Evolutionary conservation across 2,329 filamentous ascomycete species (phyloP).

Genomic region (Diaporthe australafricana): DNA sequence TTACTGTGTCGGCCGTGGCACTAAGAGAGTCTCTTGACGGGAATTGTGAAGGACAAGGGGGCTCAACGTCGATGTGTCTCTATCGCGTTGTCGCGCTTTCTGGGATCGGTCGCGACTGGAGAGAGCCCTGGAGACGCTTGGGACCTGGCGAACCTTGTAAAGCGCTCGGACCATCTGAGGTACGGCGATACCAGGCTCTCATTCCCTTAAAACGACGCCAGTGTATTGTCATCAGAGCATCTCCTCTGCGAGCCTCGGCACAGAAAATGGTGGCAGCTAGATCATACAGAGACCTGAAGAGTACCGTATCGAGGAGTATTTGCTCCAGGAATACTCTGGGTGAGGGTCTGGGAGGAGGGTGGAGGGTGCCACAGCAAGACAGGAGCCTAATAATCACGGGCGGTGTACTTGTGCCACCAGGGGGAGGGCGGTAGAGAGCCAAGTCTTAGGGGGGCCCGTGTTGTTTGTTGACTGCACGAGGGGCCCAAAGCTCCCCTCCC

Average conservation of each 20-base stretch:
- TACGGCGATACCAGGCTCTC: background rate
- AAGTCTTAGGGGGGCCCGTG: slow-evolving; percentile 8
- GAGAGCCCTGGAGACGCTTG: slow-evolving; percentile 16
- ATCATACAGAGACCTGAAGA: background rate
- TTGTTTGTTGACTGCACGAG: background rate
- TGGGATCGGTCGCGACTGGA: slow-evolving; percentile 31
- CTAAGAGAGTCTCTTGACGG: background rate
- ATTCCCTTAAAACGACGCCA: background rate
- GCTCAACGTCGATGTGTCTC: slow-evolving; percentile 21
- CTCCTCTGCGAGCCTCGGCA: too few relatives aligned
- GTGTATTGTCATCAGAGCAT: background rate
- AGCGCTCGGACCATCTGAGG: slow-evolving; percentile 1
- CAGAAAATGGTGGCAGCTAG: background rate
- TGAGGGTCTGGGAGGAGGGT: background rate
- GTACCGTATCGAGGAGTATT: background rate
- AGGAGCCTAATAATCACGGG: background rate
- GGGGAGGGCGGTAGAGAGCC: accelerated
- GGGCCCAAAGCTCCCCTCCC: background rate
- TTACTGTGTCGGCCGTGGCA: background rate
- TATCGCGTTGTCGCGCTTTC: slow-evolving; percentile 34
- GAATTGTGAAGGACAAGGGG: slow-evolving; percentile 26
- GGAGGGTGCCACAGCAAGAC: background rate
- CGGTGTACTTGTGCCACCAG: background rate
- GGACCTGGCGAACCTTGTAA: slow-evolving; percentile 21
- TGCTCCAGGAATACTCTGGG: background rate